phyloP scores from a whole-genome alignment of 2,329 filamentous ascomycete species.

The Ramularia endophylla region DNA sequence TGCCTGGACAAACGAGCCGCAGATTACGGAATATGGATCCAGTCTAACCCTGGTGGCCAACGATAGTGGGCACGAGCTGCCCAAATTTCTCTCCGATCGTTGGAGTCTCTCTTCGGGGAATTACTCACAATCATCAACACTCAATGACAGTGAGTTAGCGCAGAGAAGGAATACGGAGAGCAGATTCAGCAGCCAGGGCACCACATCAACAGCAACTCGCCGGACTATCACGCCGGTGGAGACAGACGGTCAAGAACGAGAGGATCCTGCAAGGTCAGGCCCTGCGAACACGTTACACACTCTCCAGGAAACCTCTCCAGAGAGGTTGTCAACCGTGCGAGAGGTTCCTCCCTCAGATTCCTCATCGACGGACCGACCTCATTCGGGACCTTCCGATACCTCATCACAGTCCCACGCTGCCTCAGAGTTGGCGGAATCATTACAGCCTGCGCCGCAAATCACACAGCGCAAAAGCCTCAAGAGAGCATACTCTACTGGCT shows the following conservation, averaged over 20 bases:
- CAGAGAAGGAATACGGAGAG: constrained; percentile 16
- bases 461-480: constrained; percentile 9
- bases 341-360: constrained; percentile 15
- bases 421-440: no score
- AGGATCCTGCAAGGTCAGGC: constrained; percentile 13
- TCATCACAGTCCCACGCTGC: constrained; percentile 10
- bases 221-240: constrained; percentile 26
- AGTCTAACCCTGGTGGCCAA: constrained; percentile 20
- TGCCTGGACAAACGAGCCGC: constrained; percentile 20
- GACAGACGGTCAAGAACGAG: constrained; percentile 18
- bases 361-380: constrained; percentile 14
- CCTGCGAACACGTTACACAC: constrained; percentile 23
- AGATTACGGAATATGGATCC: constrained; percentile 17
- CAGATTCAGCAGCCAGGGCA: constrained; percentile 22
- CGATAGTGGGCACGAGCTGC: constrained; percentile 16
- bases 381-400: constrained; percentile 11
- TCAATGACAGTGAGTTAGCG: constrained; percentile 22
- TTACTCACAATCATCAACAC: constrained; percentile 24
- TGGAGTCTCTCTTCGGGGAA: constrained; percentile 23
- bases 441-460: constrained; percentile 7
- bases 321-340: constrained; percentile 18
- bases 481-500: constrained; percentile 14
- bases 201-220: constrained; percentile 26
- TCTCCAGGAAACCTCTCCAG: constrained; percentile 25
- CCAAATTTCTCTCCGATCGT: constrained; percentile 12